Evolutionary conservation across 2,329 filamentous ascomycete genomes (phyloP), one percentile per base, ranked within the genome.

Genomic region (Colletotrichum ledebouriae): DNA sequence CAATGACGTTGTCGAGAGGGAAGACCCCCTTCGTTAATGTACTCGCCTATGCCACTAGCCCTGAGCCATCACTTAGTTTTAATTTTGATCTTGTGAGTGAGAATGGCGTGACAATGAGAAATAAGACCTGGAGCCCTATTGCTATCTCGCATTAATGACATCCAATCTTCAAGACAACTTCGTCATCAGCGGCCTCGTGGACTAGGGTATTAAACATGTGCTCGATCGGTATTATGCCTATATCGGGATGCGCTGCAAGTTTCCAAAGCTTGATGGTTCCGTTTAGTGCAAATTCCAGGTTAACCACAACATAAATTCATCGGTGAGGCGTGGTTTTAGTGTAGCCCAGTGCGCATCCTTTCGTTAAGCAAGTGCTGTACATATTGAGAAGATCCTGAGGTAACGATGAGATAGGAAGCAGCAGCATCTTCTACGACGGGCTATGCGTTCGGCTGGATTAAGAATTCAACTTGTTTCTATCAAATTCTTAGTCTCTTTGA

Each of bases 351-450:
- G 42, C 42, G 42, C 20, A n/a, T 10, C 20, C 42, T 46, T 46
- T 46, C n/a, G 42, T 17, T n/a, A 46, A 46, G 42, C 42, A 46
- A 46, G 42, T 46, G 42, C 42, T 17, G n/a, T 46, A 46, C n/a
- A 46, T 46, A 46, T 46, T 46, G n/a, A 46, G 42, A 46, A 46
- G 42, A 3, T 46, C 42, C 15, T 46, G n/a, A 17, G 42, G 42
- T 46, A 4, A 17, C n/a, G 3, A 10, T 46, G n/a, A 17, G 11
- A 4, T 46, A 10, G 6, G 42, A 17, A 46, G 42, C 15, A 46
- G 42, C 42, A 46, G 42, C n/a, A 46, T 17, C 11, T 46, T 46
- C 42, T 4, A 46, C 6, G n/a, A 46, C 6, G n/a, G 6, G n/a
- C 42, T 46, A 17, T 46, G 42, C 42, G 42, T 46, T 46, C 6